Percentiles rank a stretch among this genome's conserved stretches.
These are phyloP conservation scores for Stachybotrys chlorohalonatus DNA, from an alignment of 2,329 filamentous ascomycete species.

Conservation along the genomic window DNA sequence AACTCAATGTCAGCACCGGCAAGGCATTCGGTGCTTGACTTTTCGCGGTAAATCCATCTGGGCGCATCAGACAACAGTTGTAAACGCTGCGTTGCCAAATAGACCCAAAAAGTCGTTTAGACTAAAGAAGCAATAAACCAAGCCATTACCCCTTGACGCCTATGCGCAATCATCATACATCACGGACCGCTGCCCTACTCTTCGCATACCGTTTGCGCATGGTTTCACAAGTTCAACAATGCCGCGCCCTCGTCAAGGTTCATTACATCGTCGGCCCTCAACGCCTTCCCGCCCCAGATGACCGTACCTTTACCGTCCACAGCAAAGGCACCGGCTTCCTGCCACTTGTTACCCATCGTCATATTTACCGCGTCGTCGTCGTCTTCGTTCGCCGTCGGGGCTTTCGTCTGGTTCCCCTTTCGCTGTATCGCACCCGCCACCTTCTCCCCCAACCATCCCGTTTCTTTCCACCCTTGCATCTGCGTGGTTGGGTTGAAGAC, in stretches of 20 bases:
- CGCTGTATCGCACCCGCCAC: constrained; percentile 37
- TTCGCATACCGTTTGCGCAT: too few relatives aligned
- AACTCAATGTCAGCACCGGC: constrained; percentile 57
- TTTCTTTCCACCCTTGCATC: constrained; percentile 43
- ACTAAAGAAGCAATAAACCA: not conserved
- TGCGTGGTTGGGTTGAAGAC: constrained; percentile 45
- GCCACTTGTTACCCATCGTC: constrained; percentile 47
- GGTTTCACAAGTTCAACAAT: constrained; percentile 16
- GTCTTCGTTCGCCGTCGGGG: constrained; percentile 6
- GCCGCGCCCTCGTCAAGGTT: constrained; percentile 41
- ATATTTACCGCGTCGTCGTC: constrained; percentile 27
- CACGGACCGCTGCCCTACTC: too few relatives aligned
- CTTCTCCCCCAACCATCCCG: constrained; percentile 43
- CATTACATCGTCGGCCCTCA: constrained; percentile 40
- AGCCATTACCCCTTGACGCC: not conserved
- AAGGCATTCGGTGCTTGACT: constrained; percentile 17
- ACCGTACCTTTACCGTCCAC: constrained; percentile 40
- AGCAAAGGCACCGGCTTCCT: constrained; percentile 42
- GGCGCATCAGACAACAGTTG: too few relatives aligned
- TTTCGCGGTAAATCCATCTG: not conserved
- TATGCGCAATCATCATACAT: not conserved
- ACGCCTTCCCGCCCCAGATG: constrained; percentile 39
- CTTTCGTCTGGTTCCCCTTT: constrained; percentile 15
- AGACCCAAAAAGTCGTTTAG: too few relatives aligned
- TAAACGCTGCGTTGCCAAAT: too few relatives aligned